Evolutionary conservation across 495 filamentous ascomycete species (phyloP).

Genomic region (Cercophora scortea): DNA sequence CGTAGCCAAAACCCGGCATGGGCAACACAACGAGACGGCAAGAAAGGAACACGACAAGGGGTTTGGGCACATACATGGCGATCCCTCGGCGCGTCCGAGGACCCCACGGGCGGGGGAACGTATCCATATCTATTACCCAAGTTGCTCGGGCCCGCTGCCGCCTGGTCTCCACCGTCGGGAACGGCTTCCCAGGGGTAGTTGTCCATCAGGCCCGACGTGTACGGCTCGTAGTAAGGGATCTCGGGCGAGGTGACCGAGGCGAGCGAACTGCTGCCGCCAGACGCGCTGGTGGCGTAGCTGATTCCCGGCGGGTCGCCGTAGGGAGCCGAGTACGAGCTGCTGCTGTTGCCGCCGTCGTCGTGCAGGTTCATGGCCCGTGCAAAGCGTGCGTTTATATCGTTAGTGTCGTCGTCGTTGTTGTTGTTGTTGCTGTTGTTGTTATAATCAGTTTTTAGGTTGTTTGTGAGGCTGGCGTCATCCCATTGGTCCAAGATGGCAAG

Average conservation of each 20-base stretch:
- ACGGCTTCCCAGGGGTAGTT: neutral
- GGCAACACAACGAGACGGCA: no score
- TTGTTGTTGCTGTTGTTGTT: neutral
- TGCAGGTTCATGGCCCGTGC: no score
- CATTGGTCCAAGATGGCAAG: constrained; percentile 10
- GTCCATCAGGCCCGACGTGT: constrained; percentile 1
- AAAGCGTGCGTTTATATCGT: no score
- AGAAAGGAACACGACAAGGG: no score
- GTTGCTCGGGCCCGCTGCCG: neutral
- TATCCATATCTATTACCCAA: neutral
- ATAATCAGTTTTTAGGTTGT: neutral
- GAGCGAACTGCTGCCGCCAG: neutral
- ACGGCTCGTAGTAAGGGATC: constrained; percentile 20
- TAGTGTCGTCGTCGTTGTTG: no score
- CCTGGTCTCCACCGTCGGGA: constrained; percentile 3
- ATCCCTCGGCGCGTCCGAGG: no score
- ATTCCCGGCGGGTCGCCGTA: neutral
- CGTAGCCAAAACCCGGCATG: no score
- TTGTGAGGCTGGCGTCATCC: neutral
- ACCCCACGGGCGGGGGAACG: no score
- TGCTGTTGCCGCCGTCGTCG: no score
- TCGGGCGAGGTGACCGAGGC: constrained; percentile 5
- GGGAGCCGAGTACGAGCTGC: neutral
- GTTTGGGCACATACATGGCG: no score
- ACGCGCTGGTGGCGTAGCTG: constrained; percentile 3